phyloP scores from a whole-genome alignment of 1,284 basidiomycete genomes.

The Phylloboletellus chloephorus region DNA sequence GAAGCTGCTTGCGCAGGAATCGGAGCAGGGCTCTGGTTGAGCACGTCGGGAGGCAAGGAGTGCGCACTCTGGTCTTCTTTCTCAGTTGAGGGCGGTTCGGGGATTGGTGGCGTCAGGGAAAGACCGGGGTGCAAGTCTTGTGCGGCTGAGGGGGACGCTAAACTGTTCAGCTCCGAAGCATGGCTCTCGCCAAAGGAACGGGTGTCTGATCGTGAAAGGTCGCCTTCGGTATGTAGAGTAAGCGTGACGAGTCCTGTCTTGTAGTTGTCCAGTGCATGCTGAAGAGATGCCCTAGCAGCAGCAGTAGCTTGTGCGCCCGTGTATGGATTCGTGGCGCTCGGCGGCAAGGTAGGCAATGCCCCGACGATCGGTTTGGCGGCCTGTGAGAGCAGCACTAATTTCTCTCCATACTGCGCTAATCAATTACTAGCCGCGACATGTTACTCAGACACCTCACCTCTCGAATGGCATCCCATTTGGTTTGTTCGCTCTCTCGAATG shows the following conservation, averaged over 20 bases:
- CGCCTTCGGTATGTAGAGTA: conserved; percentile 41
- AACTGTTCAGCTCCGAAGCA: conserved; percentile 60
- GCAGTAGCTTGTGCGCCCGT: conserved; percentile 57
- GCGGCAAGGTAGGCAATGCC: conserved; percentile 59
- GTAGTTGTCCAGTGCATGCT: conserved; percentile 71
- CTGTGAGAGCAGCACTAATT: conserved; percentile 65
- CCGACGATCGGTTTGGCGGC: conserved; percentile 55
- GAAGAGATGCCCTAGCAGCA: conserved; percentile 64
- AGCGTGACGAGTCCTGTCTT: conserved; percentile 59
- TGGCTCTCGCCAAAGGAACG: conserved; percentile 78
- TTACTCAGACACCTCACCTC: conserved; percentile 45
- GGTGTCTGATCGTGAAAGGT: conserved; percentile 64
- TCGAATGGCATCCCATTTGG: conserved; percentile 71
- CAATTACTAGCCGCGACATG: conserved; percentile 3
- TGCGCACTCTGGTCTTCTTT: conserved; percentile 4
- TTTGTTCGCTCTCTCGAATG: conserved; percentile 60
- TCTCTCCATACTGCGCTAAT: conserved; percentile 61
- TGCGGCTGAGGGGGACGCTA: conserved; percentile 36
- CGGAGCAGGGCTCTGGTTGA: conserved; percentile 46
- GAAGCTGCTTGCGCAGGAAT: conserved; percentile 44
- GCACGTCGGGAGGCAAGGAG: conserved; percentile 42
- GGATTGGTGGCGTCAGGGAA: conserved; percentile 40
- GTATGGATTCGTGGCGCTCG: conserved; percentile 51
- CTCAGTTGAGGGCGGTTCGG: conserved; percentile 8
- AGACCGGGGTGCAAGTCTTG: conserved; percentile 32